Base-by-base conservation (phyloP, 164 flowering plant genomes). In the Houttuynia cordata region DNA sequence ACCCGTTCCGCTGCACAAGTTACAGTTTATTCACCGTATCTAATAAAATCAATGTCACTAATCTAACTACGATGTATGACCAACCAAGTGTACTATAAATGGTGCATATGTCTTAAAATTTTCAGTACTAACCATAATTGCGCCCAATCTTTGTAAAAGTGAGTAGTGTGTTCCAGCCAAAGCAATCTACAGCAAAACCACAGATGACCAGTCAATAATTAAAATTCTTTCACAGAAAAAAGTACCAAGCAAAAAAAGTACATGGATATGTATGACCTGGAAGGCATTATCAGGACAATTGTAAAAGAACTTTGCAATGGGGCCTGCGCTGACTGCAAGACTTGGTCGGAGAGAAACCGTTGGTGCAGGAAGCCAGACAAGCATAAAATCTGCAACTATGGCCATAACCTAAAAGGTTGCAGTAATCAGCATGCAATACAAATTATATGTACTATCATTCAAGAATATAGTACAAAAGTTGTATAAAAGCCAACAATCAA, bases 371-470 rank as follows among this genome's bases (percentile, higher is more conserved):
- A 93, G 96, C 75, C 80, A 93, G 42, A 93, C 99, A 66, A 93
- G 96, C 99, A 93, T 93, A 79, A 93, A 93, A 78, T 93, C 99
- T 67, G 99, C 99, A 75, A 90, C 80, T 65, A 93, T 75, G 64
- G 97, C 97, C 99, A 93, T 93, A 52, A 78, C 91, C 96, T 89
- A 65, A 59, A 68, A 64, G 59, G 21, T 34, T 65, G 66, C 65
- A 22, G 10, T 52, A 34, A 49, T 67, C 49, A 24, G n/a, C n/a
- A n/a, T n/a, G n/a, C n/a, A n/a, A n/a, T n/a, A n/a, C n/a, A n/a
- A n/a, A n/a, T n/a, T n/a, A n/a, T n/a, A n/a, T n/a, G n/a, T n/a
- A n/a, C n/a, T n/a, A n/a, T n/a, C n/a, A n/a, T n/a, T n/a, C n/a
- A n/a, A n/a, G n/a, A n/a, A n/a, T n/a, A n/a, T n/a, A n/a, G n/a